A percentile compares a stretch with the other conserved stretches of the same genome.
These are phyloP conservation scores for Chaetomidium leptoderma DNA, from an alignment of 495 filamentous ascomycete genomes.

Conservation along the genomic window DNA sequence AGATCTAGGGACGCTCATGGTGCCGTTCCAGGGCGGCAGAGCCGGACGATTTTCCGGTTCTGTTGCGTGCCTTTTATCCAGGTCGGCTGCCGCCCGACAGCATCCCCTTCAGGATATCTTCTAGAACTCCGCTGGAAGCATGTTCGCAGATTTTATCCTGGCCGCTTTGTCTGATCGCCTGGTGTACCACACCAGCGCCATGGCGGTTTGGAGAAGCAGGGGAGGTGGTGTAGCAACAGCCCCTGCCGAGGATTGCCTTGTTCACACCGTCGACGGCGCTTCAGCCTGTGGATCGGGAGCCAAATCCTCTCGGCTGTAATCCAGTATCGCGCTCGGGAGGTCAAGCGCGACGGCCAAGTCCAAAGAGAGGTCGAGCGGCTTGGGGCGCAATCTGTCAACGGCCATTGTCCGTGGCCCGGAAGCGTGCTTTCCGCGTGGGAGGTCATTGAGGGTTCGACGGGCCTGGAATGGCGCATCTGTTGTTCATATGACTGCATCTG, in stretches of 20 bases:
- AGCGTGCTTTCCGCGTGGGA: constrained; percentile 14
- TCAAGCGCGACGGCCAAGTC: neutral
- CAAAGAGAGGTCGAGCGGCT: neutral
- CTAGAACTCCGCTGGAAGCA: constrained; percentile 35
- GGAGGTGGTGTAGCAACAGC: neutral
- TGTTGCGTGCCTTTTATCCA: constrained; percentile 24
- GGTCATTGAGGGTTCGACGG: neutral
- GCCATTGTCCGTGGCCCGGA: constrained; percentile 2
- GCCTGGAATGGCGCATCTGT: neutral
- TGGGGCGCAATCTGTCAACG: neutral
- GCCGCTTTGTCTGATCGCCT: constrained; percentile 33
- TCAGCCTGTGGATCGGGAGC: constrained; percentile 25
- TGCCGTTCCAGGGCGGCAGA: constrained; percentile 16
- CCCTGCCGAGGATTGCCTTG: too few species aligned
- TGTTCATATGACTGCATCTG: neutral
- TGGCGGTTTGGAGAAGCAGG: too few species aligned
- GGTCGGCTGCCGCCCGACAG: constrained; percentile 5
- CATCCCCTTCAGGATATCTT: constrained; percentile 24
- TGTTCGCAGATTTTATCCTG: constrained; percentile 30
- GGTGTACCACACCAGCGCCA: too few species aligned
- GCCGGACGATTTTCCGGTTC: constrained; percentile 21
- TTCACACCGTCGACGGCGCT: constrained; percentile 2
- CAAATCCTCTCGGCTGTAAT: neutral
- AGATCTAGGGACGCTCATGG: constrained; percentile 13
- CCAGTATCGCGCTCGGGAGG: neutral